phyloP scores from a whole-genome alignment of 495 filamentous ascomycete species.

The Beverwykella pulmonaria region DNA sequence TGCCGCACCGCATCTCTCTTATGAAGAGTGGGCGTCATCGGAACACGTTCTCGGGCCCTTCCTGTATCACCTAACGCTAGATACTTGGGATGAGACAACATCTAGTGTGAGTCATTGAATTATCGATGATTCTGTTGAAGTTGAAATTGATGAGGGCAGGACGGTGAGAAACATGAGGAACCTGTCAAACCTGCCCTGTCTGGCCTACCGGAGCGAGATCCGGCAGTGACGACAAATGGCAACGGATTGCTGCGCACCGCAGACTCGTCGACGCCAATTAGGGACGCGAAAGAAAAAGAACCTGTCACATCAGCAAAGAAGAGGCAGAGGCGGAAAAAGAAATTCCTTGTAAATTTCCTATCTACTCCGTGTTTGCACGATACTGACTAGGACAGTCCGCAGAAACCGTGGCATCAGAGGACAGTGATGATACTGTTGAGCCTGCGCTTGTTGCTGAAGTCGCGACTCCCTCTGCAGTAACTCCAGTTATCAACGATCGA shows the following conservation, averaged over 20 bases:
- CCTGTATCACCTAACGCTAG: conserved; percentile 22
- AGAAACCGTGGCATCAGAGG: conserved; percentile 1
- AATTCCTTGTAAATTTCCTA: neutral
- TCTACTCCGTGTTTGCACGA: no score
- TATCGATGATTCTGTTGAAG: neutral
- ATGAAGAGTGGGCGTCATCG: conserved; percentile 26
- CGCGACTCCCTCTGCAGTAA: neutral
- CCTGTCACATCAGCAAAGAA: neutral
- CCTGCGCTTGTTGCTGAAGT: neutral
- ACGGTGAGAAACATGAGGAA: conserved; percentile 11
- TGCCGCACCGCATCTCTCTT: conserved; percentile 15
- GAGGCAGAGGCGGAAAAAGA: conserved; percentile 3
- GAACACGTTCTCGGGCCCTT: conserved; percentile 21
- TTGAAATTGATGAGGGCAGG: conserved; percentile 14
- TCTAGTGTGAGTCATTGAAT: conserved; percentile 17
- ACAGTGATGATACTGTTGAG: conserved; percentile 5
- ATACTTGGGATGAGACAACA: conserved; percentile 20
- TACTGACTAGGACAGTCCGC: neutral
- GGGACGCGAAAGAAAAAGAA: conserved; percentile 5
- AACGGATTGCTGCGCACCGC: conserved; percentile 1
- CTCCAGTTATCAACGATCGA: neutral
- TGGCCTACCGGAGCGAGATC: neutral
- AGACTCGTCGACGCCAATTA: neutral
- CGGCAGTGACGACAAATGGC: conserved; percentile 22
- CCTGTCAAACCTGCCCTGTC: conserved; percentile 9